Evolutionary conservation across 2,329 filamentous ascomycete genomes (phyloP), one percentile per base, ranked within the genome.

Genomic region (Penicillium psychrosexuale): DNA sequence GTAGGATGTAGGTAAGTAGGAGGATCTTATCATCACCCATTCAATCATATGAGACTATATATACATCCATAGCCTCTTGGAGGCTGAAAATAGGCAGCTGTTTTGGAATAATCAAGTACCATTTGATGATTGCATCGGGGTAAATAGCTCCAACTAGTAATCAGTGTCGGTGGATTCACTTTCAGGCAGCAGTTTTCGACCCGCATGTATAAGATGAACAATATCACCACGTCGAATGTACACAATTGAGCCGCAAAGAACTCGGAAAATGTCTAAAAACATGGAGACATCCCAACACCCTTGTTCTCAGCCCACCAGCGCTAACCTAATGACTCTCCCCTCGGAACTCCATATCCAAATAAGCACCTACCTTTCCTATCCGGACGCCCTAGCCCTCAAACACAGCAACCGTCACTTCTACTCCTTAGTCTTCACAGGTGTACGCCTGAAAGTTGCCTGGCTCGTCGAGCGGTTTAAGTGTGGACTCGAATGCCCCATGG

Each of bases 351-450:
- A 89, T 61, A 68, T 87, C 1, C 77, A 83, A 47, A 85, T 90
- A 52, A 76, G 82, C 31, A 68, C 77, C 11, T 75, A 82, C 51
- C 82, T 90, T 55, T 80, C 80, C 31, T 90, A 90, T 58, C 87
- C 87, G 0, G 87, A 90, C 58, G 87, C 87, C 0, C 78, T 90
- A 1, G 86, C 86, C 0, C 74, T 90, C 15, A 89, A 89, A 65
- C 86, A 89, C 67, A 82, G 82, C 19, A 84, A 75, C 65, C 79
- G 80, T 55, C 78, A 87, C 65, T 86, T 90, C 69, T 86, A 85
- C 72, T 64, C 70, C 45, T 71, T 88, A 1, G 84, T 89, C 57
- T 80, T 86, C 68, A 90, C 87, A 0, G 85, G 84, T 34, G 76
- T 89, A 30, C 70, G 77, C 28, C 76, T 89, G 42, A 89, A 89